These are phyloP conservation scores for Trichoderma simmonsii DNA, from an alignment of 2,329 filamentous ascomycete species.

Conservation along the genomic window DNA sequence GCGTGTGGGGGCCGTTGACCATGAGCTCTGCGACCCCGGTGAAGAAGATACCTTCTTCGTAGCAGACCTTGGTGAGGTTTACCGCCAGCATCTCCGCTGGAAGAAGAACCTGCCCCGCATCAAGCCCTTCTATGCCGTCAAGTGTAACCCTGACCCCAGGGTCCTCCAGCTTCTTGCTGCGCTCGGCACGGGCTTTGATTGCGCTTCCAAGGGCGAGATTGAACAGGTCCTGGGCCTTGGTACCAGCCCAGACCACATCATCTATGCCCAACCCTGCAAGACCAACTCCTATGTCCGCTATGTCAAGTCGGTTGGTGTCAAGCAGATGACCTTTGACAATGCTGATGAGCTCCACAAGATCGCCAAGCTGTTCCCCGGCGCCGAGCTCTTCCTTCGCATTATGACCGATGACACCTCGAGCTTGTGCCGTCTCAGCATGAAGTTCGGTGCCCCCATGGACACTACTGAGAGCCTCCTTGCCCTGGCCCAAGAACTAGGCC, in stretches of 20 bases:
- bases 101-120: constrained; percentile 90
- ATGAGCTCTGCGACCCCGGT: constrained; percentile 82
- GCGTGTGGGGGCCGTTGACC: constrained; percentile 79
- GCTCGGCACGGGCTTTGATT: constrained; percentile 94
- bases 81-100: constrained; percentile 97
- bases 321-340: constrained; percentile 99
- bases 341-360: constrained; percentile 97
- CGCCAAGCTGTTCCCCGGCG: constrained; percentile 82
- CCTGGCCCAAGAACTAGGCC: constrained; percentile 74
- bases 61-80: constrained; percentile 95
- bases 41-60: constrained; percentile 99
- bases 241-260: constrained; percentile 84
- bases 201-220: constrained; percentile 95
- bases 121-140: constrained; percentile 97
- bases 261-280: constrained; percentile 99
- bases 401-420: constrained; percentile 94
- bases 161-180: constrained; percentile 83
- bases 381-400: constrained; percentile 91
- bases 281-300: constrained; percentile 96
- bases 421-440: constrained; percentile 91
- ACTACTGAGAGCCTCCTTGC: constrained; percentile 72
- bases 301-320: constrained; percentile 78
- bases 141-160: constrained; percentile 94
- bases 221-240: constrained; percentile 84
- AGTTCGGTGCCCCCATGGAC: constrained; percentile 91